Evolutionary conservation across 192 early-diverging fungal species (phyloP), one percentile per base, ranked within the genome.

Genomic region (Podila horticola): DNA sequence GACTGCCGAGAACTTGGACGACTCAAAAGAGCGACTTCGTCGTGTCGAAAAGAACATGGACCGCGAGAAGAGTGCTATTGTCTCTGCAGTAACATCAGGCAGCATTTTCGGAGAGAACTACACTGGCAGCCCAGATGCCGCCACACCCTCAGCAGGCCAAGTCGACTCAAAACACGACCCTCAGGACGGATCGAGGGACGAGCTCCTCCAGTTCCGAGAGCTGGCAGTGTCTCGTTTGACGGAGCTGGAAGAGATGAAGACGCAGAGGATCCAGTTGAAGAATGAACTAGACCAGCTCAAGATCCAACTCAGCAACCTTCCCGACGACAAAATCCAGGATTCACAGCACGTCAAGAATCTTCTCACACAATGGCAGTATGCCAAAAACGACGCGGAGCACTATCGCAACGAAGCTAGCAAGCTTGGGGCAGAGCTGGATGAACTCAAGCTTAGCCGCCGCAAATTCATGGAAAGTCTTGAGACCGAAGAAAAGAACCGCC

Each of bases 31-130:
- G 22, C 58, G 49, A 12, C 38, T 81, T 1, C 77, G 71, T 26
- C 51, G 66, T 12, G 19, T 73, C 15, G 71, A 81, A 61, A 73
- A 73, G 67, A 73, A 60, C 22, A 12, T 73, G n/a, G 77, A 81
- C 20, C 71, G 77, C 22, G 66, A 62, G n/a, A 81, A 69, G 67
- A 72, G 77, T 34, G 28, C 57, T 0, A 67, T 73, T 66, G 77
- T 73, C 19, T 34, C 71, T 0, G 77, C 77, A 34, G 77, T 81
- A 45, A 81, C 77, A 10, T 81, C 77, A 0, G 71, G 77, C 9
- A 61, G 52, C 36, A 65, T 81, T 24, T 81, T 81, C 55, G 71
- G 77, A 22, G 77, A 73, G 66, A 73, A 81, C 22, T 72, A 73
- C 28, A 52, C 22, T 9, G 77, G 66, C 17, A 64, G 60, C 2